phyloP scores from a whole-genome alignment of 2,329 filamentous ascomycete species.

The Aspergillus quadrilineatus region DNA sequence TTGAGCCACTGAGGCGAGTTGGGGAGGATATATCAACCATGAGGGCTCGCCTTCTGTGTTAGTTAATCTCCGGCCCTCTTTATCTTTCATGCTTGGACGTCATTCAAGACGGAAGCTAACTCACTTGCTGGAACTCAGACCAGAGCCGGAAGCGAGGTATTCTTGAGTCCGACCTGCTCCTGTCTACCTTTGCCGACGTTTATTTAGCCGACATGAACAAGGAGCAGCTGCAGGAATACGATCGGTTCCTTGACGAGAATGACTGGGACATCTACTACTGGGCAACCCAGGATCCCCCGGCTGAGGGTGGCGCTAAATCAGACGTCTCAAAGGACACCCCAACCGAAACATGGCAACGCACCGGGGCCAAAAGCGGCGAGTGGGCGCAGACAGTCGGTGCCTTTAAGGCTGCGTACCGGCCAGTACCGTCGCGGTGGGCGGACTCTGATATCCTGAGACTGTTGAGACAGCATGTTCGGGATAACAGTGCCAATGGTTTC shows the following conservation, averaged over 20 bases:
- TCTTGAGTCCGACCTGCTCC: slow-evolving; percentile 90
- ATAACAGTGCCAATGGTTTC: slow-evolving; percentile 57
- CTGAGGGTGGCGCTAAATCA: slow-evolving; percentile 50
- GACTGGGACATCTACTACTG: slow-evolving; percentile 99
- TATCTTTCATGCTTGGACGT: neutral
- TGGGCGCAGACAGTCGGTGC: slow-evolving; percentile 96
- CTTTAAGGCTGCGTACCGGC: slow-evolving; percentile 89
- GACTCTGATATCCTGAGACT: slow-evolving; percentile 75
- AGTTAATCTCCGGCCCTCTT: slow-evolving; percentile 23
- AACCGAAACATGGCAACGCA: slow-evolving; percentile 52
- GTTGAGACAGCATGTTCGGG: slow-evolving; percentile 76
- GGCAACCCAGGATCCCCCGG: slow-evolving; percentile 77
- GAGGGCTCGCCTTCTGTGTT: slow-evolving; percentile 76
- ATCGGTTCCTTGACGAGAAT: slow-evolving; percentile 94
- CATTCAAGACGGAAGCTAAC: neutral
- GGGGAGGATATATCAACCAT: slow-evolving; percentile 84
- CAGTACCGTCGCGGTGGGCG: slow-evolving; percentile 82
- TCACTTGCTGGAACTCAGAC: slow-evolving; percentile 56
- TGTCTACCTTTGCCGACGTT: slow-evolving; percentile 87
- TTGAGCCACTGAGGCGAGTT: slow-evolving; percentile 81
- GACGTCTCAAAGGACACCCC: slow-evolving; percentile 31
- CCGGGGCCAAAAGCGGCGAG: slow-evolving; percentile 65
- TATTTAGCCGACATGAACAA: slow-evolving; percentile 73
- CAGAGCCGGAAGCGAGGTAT: slow-evolving; percentile 96
- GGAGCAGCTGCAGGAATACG: slow-evolving; percentile 77